Base-by-base conservation (phyloP, 306 rosid genomes). In the Quercus suber region DNA sequence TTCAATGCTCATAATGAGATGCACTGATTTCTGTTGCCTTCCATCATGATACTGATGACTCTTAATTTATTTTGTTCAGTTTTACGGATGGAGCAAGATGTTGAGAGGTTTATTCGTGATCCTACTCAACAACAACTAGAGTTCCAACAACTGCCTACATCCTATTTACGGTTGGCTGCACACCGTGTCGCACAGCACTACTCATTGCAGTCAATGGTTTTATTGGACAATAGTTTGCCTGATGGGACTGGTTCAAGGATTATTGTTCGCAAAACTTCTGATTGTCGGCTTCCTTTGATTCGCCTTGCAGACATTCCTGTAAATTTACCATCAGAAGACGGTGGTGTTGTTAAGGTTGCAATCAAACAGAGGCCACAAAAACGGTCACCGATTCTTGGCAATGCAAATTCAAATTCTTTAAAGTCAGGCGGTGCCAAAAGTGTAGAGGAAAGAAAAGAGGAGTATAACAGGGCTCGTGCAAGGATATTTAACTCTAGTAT, bases 141-240 rank as follows among this genome's bases (percentile, higher is more conserved):
- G 80, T 95, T 95, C 85, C 94, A 89, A 86, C 98, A 95, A 86
- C 86, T 95, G 82, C 99, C 99, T 13, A 92, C 99, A 67, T 95
- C 99, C 79, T 95, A 95, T 84, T 89, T 95, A 61, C 89, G 99
- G 67, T 76, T 95, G 88, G 99, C 99, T 80, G 99, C 99, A 19
- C 99, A 95, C 82, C 95, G 99, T 64, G 92, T 95, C 56, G 99
- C 99, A 31, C 99, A 95, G 79, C 99, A 95, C 84, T 95, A 95
- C 80, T 88, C 89, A 0, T 80, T 95, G 85, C 97, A 92, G 88
- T 91, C 99, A 71, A 91, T 95, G 99, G 99, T 95, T 82, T 86
- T 92, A 73, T 76, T 90, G 81, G 99, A 95, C 82, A 90, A 90
- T 84, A 86, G 87, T 84, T 82, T 87, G 33, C 92, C 96, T 21